A percentile compares a stretch with the other conserved stretches of the same genome.
Conservation (phyloP, 2,329 filamentous ascomycete genomes). For the Xylariaceae sp. region DNA sequence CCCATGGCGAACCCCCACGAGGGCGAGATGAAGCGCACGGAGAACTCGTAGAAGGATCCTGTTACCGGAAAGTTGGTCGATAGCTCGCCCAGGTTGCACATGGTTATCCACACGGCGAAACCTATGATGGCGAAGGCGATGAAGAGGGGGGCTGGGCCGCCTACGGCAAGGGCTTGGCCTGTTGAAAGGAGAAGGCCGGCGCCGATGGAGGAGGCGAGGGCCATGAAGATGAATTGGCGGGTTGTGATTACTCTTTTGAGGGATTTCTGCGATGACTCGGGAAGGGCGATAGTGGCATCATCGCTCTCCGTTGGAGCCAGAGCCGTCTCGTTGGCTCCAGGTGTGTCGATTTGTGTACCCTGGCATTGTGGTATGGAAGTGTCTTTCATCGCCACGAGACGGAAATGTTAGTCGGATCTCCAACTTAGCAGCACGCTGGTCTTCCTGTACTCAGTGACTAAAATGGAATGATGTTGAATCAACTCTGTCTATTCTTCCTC, state of each 20-base stretch:
- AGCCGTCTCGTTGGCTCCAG: too few relatives aligned
- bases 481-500: not conserved
- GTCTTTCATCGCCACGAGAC: too few relatives aligned
- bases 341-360: too few relatives aligned
- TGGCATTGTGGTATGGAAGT: too few relatives aligned
- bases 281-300: too few relatives aligned
- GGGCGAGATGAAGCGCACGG: slow-evolving; percentile 46
- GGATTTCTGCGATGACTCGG: not conserved
- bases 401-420: too few relatives aligned
- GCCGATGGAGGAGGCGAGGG: slow-evolving; percentile 46
- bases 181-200: slow-evolving; percentile 47
- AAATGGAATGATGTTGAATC: too few relatives aligned
- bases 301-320: too few relatives aligned
- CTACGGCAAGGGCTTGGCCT: slow-evolving; percentile 40
- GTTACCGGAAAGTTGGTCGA: slow-evolving; percentile 43
- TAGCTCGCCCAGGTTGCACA: slow-evolving; percentile 38
- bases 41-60: slow-evolving; percentile 50
- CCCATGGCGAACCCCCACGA: slow-evolving; percentile 50
- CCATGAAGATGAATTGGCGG: slow-evolving; percentile 47
- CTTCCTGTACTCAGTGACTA: too few relatives aligned
- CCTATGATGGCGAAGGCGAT: slow-evolving; percentile 44
- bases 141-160: slow-evolving; percentile 43
- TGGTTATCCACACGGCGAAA: slow-evolving; percentile 42
- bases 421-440: too few relatives aligned
- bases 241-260: slow-evolving; percentile 41